Percentiles rank a stretch among this genome's conserved stretches.
Conservation (phyloP, 805 yeast genomes). For the Candida orba region DNA sequence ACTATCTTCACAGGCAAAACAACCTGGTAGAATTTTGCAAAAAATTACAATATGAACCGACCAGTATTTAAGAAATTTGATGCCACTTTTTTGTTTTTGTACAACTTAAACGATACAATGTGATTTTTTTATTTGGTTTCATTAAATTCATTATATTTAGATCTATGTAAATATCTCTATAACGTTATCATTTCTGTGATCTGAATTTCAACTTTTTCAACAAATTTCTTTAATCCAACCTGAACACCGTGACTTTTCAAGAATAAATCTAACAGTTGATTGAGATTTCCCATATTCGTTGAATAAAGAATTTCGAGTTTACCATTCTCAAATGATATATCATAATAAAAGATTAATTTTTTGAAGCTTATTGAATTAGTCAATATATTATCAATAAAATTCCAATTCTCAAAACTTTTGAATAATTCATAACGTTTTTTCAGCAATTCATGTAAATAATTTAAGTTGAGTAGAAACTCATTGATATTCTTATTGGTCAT, state of each 20-base stretch:
- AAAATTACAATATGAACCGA: too few species aligned
- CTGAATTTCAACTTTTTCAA: background rate
- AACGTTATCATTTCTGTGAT: background rate
- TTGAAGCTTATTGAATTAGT: slow-evolving; percentile 1
- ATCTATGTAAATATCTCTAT: too few species aligned
- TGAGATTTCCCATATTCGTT: background rate
- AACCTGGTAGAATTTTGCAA: too few species aligned
- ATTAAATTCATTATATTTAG: too few species aligned
- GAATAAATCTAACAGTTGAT: background rate
- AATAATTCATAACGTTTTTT: slow-evolving; percentile 8
- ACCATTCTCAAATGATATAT: slow-evolving; percentile 4
- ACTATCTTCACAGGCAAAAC: too few species aligned
- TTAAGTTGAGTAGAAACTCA: slow-evolving; percentile 14
- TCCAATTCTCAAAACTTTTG: background rate
- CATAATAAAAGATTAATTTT: slow-evolving; percentile 1
- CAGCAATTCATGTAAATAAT: slow-evolving; percentile 12
- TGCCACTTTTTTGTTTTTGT: too few species aligned
- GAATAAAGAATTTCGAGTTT: slow-evolving; percentile 2
- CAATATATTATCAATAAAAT: background rate
- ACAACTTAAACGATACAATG: too few species aligned
- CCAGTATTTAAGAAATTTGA: too few species aligned
- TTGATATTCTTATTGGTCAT: slow-evolving; percentile 16
- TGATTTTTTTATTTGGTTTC: too few species aligned
- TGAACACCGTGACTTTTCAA: slow-evolving; percentile 4
- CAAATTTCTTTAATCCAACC: slow-evolving; percentile 2